Percentiles rank a stretch among this genome's conserved stretches.
phyloP scores from a whole-genome alignment of 1,139 yeast genomes.

The Suhomyces panamericanus region DNA sequence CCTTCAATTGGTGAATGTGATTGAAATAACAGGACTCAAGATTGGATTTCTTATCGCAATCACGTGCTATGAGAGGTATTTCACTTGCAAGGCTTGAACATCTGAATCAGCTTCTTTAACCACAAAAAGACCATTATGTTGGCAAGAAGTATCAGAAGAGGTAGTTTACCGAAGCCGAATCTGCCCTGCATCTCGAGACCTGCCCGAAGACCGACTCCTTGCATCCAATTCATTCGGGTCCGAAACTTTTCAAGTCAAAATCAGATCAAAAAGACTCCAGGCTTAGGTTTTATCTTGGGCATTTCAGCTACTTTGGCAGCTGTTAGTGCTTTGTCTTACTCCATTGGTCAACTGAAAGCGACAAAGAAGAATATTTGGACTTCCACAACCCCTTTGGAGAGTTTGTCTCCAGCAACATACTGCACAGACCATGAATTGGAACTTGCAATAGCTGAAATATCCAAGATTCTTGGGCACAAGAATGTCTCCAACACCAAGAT shows the following conservation, averaged over 20 bases:
- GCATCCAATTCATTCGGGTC: too few species aligned
- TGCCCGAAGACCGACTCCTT: too few species aligned
- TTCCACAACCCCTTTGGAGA: constrained; percentile 32
- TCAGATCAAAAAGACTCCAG: not conserved
- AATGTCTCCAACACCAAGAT: constrained; percentile 29
- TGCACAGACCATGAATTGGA: constrained; percentile 41
- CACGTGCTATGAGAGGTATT: too few species aligned
- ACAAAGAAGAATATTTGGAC: not conserved
- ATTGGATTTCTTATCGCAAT: too few species aligned
- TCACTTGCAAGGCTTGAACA: too few species aligned
- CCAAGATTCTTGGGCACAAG: constrained; percentile 29
- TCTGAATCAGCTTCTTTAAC: too few species aligned
- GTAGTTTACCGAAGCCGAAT: too few species aligned
- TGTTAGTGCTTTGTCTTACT: not conserved
- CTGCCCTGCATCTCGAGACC: too few species aligned
- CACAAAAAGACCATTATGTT: too few species aligned
- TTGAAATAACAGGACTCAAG: too few species aligned
- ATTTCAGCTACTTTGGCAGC: not conserved
- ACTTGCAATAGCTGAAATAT: constrained; percentile 49
- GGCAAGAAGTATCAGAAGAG: too few species aligned
- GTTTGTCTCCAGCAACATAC: constrained; percentile 36
- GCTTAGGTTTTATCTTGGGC: not conserved
- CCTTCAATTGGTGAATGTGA: too few species aligned
- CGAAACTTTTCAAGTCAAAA: not conserved
- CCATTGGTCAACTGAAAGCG: not conserved